Evolutionary conservation across 1,284 basidiomycete genomes (phyloP).

Genomic region (Termitomyces sp.): DNA sequence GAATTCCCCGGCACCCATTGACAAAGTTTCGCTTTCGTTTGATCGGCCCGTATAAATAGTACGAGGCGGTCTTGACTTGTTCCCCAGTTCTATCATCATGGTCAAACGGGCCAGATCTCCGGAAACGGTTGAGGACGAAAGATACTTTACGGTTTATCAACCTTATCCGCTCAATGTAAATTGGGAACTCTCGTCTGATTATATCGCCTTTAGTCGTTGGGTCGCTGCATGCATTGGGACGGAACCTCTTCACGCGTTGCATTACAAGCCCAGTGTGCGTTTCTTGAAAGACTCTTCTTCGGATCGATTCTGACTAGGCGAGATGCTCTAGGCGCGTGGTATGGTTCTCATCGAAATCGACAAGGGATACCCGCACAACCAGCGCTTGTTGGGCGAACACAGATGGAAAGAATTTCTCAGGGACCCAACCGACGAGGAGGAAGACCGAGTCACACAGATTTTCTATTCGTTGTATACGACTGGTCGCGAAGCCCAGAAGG

Average conservation of each 20-base stretch:
- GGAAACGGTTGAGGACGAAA: conserved; percentile 49
- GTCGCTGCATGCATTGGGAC: conserved; percentile 51
- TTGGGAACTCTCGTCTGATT: conserved; percentile 45
- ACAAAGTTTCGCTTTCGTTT: not conserved
- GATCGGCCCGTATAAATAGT: conserved; percentile 4
- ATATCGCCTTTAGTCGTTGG: conserved; percentile 52
- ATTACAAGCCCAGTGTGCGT: conserved; percentile 60
- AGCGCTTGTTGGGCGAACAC: conserved; percentile 57
- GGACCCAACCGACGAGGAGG: conserved; percentile 39
- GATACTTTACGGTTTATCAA: conserved; percentile 53
- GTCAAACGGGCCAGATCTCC: conserved; percentile 58
- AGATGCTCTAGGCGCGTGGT: conserved; percentile 44
- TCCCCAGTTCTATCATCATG: conserved; percentile 33
- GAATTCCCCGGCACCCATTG: not conserved
- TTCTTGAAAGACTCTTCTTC: not conserved
- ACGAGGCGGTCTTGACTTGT: not conserved
- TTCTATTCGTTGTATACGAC: conserved; percentile 48
- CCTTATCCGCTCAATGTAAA: conserved; percentile 58
- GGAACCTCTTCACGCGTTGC: conserved; percentile 46
- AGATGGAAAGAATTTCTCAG: conserved; percentile 52
- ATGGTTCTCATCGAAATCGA: conserved; percentile 61
- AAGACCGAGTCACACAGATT: conserved; percentile 37
- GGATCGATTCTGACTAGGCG: not conserved
- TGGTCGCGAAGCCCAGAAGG: conserved; percentile 37
- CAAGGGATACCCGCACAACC: conserved; percentile 32